Base-by-base conservation (phyloP, 768 basidiomycete genomes). In the Astraeus odoratus region DNA sequence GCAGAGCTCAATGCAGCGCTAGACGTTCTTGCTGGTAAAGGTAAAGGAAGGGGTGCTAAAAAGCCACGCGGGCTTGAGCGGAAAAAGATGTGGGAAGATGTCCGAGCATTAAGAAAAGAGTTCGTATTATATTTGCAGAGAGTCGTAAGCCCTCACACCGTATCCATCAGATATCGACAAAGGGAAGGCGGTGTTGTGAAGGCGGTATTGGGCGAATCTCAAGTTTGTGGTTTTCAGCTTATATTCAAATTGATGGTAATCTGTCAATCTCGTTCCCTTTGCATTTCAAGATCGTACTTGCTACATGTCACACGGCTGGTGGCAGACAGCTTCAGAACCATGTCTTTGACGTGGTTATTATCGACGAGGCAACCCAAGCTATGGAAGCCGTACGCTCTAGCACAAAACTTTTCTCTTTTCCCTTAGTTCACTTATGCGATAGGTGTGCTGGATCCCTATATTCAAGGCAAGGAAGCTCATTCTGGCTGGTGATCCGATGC, bases 281-380 rank as follows among this genome's bases (percentile, higher is more conserved):
- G 27, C 8, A 12, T 20, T 23, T 23, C 16, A 18, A 88, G 84
- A 73, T 98, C 31, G 88, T 98, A 1, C 65, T 98, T 9, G 83
- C 93, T 2, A 99, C 96, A 3, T 98, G 95, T 53, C 94, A 98
- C 68, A 87, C 91, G 10, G 79, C 95, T 5, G 96, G 95, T 1
- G 83, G 87, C 3, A 69, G 85, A 18, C 90, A 94, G 52, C 66
- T 98, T 6, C 74, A 76, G 34, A 78, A 83, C 48, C 74, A 82
- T 45, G 66, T 74, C 1, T 99, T 99, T 57, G 96, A 99, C 58
- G 86, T 95, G 0, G 80, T 93, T 9, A 85, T 99, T 37, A 94
- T 99, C 43, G 96, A 99, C 53, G 96, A 99, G 67, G 96, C 96
- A 0, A 97, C 96, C 0, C 96, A 98, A 62, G 95, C 94, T 3